These are phyloP conservation scores for Coemansia sp. DNA, from an alignment of 192 early-diverging fungal species.

Conservation along the genomic window DNA sequence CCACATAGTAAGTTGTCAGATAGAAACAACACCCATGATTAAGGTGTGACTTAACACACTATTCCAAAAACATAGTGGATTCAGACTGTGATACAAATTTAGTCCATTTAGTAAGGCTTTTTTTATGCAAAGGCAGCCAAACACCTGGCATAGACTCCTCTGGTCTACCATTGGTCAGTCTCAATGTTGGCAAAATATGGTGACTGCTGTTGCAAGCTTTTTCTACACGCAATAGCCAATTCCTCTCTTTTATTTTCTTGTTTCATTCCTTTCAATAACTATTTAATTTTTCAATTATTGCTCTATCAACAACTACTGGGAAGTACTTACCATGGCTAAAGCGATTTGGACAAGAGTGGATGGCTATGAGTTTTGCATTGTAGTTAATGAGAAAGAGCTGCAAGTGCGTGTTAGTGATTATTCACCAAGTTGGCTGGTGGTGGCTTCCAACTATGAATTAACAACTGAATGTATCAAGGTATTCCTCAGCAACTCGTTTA, in stretches of 20 bases:
- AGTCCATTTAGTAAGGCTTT: too few species aligned
- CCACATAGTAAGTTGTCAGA: too few species aligned
- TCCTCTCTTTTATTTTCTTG: background rate
- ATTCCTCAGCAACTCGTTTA: background rate
- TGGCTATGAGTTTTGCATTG: background rate
- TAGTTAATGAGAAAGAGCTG: background rate
- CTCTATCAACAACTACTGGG: background rate
- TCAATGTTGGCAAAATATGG: too few species aligned
- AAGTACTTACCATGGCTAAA: background rate
- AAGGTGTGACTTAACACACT: too few species aligned
- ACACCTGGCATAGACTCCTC: too few species aligned
- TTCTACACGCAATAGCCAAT: background rate
- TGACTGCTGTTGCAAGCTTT: too few species aligned
- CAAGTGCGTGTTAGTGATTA: background rate
- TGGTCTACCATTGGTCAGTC: too few species aligned
- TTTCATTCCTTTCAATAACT: background rate
- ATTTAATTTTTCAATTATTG: background rate
- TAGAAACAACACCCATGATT: too few species aligned
- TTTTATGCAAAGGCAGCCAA: too few species aligned
- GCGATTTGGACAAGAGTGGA: background rate
- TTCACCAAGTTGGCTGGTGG: background rate
- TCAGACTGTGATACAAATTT: too few species aligned
- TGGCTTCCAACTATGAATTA: background rate
- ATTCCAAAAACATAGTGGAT: too few species aligned
- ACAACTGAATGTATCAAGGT: background rate